These are phyloP conservation scores for Chytriomyces confervae DNA, from an alignment of 192 early-diverging fungal genomes.

Conservation along the genomic window DNA sequence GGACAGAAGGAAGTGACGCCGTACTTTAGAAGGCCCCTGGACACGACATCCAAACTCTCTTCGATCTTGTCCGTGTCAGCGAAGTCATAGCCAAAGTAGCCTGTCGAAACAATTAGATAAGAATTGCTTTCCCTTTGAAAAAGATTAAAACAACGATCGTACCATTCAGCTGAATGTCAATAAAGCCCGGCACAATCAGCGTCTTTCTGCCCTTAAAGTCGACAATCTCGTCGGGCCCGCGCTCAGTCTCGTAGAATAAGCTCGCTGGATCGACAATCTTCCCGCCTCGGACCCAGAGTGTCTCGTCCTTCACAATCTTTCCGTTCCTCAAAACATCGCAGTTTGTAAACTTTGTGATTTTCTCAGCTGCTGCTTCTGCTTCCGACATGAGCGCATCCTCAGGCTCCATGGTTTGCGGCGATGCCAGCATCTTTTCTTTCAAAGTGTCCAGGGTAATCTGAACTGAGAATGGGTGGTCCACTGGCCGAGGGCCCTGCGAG, in stretches of 20 bases:
- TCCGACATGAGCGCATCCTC: not conserved
- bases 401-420: slow-evolving; percentile 7
- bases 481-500: not conserved
- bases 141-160: slow-evolving; percentile 23
- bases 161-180: slow-evolving; percentile 85
- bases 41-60: slow-evolving; percentile 68
- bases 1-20: slow-evolving; percentile 85
- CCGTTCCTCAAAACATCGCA: slow-evolving; percentile 77
- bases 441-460: slow-evolving; percentile 20
- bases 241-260: slow-evolving; percentile 71
- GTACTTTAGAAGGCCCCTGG: slow-evolving; percentile 75
- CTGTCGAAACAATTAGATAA: not conserved
- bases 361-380: not conserved
- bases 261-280: slow-evolving; percentile 77
- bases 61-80: slow-evolving; percentile 65
- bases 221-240: slow-evolving; percentile 69
- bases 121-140: too few species aligned
- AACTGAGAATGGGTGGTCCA: slow-evolving; percentile 14
- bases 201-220: slow-evolving; percentile 67
- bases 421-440: not conserved
- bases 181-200: slow-evolving; percentile 77
- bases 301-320: slow-evolving; percentile 70
- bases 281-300: slow-evolving; percentile 76
- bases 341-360: slow-evolving; percentile 78
- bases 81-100: slow-evolving; percentile 78